Base-by-base conservation (phyloP, 2,329 filamentous ascomycete genomes). In the Trichoderma lentiforme region DNA sequence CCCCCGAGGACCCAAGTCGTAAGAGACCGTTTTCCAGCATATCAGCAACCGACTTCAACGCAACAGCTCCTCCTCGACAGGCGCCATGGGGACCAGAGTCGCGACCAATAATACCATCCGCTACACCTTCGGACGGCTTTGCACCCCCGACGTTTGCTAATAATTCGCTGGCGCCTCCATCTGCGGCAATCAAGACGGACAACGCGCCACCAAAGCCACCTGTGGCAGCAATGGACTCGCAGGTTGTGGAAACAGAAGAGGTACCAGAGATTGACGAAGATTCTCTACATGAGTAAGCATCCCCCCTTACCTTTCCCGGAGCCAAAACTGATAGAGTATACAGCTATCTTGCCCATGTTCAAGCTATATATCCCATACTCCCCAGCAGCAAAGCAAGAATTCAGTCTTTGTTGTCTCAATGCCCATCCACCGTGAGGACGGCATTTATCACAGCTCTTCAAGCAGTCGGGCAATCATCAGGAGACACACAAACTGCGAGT, bases 321-420 rank as follows among this genome's bases (percentile, higher is more conserved):
- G 14, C 28, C 18, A 8, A 7, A 60, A 14, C 58, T 70, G 47
- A 70, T n/a, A 1, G 8, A 26, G 5, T 14, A 24, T 36, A 7
- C 57, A 90, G 88, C 74, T 93, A 93, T 75, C 86, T 92, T 68
- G 84, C 84, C 5, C 82, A 87, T 15, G 87, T 93, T 24, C 91
- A 93, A 75, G 88, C 89, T 15, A 87, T 88, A 4, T 90, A 92
- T 71, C 91, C 91, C 0, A 83, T 94, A 58, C 83, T 94, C 14
- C 87, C 91, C 2, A 84, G 84, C 67, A 88, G 82, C 69, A 90
- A 87, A 76, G 80, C 82, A 15, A 84, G 85, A n/a, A 79, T 92
- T 11, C 86, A 88, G 71, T 83, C 84, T 9, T 83, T 89, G 24
- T 80, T 93, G 24, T 82, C 83, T 3, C 85, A 86, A 60, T 90